A percentile compares a stretch with the other conserved stretches of the same genome.
These are phyloP conservation scores for Cucurbitaria berberidis DNA, from an alignment of 2,329 filamentous ascomycete species.

Conservation along the genomic window DNA sequence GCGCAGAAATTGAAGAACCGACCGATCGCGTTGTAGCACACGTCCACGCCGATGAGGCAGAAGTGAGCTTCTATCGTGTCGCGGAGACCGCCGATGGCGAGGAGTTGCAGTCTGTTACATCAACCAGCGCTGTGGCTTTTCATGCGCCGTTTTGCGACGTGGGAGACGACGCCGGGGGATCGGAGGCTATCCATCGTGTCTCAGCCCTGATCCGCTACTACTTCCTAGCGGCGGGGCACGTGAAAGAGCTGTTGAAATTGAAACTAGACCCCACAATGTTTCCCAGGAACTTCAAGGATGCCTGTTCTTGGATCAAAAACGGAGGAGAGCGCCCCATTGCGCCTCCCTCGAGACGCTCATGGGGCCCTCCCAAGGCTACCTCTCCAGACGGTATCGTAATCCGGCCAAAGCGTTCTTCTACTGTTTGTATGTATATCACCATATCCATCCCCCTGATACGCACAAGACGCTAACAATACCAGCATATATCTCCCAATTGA, in stretches of 20 bases:
- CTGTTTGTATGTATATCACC: conserved; percentile 66
- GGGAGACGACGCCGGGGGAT: conserved; percentile 32
- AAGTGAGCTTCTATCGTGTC: conserved; percentile 37
- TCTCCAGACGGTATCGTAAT: conserved; percentile 21
- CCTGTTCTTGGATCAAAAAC: conserved; percentile 36
- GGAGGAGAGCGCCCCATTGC: conserved; percentile 25
- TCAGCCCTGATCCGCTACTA: conserved; percentile 36
- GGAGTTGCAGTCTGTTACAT: conserved; percentile 32
- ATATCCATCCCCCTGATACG: conserved; percentile 68
- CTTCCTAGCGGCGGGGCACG: conserved; percentile 33
- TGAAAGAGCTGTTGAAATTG: conserved; percentile 31
- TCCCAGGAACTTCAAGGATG: conserved; percentile 36
- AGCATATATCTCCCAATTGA: conserved; percentile 15
- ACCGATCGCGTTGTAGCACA: conserved; percentile 34
- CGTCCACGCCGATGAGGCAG: conserved; percentile 35
- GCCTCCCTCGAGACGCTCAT: conserved; percentile 24
- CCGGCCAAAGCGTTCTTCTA: conserved; percentile 70
- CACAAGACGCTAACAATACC: conserved; percentile 56
- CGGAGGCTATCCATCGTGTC: conserved; percentile 35
- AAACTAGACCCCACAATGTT: conserved; percentile 36
- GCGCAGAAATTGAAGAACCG: conserved; percentile 27
- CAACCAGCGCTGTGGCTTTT: conserved; percentile 36
- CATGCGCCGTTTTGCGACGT: conserved; percentile 37
- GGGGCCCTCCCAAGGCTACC: conserved; percentile 21
- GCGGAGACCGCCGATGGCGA: conserved; percentile 21